These are phyloP conservation scores for Melocanna baccifera DNA, from an alignment of 176 grass and related monocot genomes.

Conservation along the genomic window DNA sequence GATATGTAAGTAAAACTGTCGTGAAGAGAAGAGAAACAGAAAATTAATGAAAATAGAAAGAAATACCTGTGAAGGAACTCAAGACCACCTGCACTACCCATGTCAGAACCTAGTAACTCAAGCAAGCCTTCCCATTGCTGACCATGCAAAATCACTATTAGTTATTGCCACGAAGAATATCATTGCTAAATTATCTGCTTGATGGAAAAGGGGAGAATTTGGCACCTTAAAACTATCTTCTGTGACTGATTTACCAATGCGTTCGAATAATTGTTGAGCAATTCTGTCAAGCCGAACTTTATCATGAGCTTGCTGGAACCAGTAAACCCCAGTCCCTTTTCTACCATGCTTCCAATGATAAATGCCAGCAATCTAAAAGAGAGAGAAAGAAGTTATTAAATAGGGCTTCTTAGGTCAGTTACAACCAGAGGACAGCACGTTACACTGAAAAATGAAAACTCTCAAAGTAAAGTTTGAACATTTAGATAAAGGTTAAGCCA, in stretches of 20 bases:
- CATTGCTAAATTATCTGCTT: not conserved
- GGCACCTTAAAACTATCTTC: conserved; percentile 91
- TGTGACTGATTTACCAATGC: conserved; percentile 77
- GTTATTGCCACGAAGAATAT: conserved; percentile 22
- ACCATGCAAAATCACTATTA: conserved; percentile 45
- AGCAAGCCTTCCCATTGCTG: conserved; percentile 99
- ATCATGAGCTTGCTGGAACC: conserved; percentile 90
- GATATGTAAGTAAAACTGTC: not conserved
- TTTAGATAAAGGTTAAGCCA: conserved; percentile 12
- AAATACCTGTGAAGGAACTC: conserved; percentile 94
- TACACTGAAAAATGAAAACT: conserved; percentile 8
- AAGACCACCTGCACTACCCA: conserved; percentile 79
- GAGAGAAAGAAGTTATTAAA: conserved; percentile 19
- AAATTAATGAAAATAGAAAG: conserved; percentile 17
- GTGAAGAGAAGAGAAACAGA: conserved; percentile 8
- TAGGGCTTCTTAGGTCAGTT: not conserved
- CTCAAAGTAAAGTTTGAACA: not conserved
- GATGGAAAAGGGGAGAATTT: conserved; percentile 2
- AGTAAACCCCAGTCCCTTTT: conserved; percentile 88
- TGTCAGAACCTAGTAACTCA: conserved; percentile 78
- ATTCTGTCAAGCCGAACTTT: conserved; percentile 77
- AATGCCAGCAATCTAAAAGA: conserved; percentile 73
- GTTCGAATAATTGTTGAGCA: conserved; percentile 85
- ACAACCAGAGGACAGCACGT: not conserved
- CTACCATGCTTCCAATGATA: conserved; percentile 95